Evolutionary conservation across 345 rosid genomes (phyloP), one percentile per base, ranked within the genome.

Genomic region (Psidium guajava): DNA sequence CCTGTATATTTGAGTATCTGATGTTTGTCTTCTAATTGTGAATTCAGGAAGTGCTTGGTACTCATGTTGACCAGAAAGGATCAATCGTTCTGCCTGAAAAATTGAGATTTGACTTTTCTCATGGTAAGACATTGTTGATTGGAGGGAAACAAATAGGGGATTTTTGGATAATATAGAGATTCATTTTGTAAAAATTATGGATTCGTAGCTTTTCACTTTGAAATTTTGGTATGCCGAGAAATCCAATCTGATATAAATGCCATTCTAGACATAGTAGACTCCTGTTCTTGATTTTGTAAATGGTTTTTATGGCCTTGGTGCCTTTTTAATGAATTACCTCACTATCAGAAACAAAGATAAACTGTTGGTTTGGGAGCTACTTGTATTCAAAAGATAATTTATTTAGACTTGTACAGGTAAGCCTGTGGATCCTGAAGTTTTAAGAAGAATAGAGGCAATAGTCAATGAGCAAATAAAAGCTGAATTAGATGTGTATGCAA

Each of bases 71-170:
- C 88, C 99, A 96, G 92, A 96, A 98, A 90, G 99, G 99, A 86
- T 98, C 99, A 57, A 94, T 96, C 58, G 99, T 98, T 89, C 98
- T 98, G 83, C 98, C 98, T 82, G 99, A 96, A 90, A 98, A 98
- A 86, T 84, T 98, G 88, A 92, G 99, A 91, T 98, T 92, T 87
- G 99, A 98, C 91, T 98, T 98, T 91, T 96, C 98, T 84, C 99
- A 98, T 61, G 96, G 99, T 98, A 93, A 89, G 91, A 86, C 84
- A 64, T 54, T 50, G 82, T 82, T 47, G 54, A 42, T 32, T 57
- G 47, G 80, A 69, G 11, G 47, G 80, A 69, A 69, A 36, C 22
- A 69, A 36, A 69, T 25, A 4, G 77, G 77, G 18, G 47, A 32
- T 8, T 18, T 21, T 18, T 69, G 1, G 24, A 69, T 69, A 69